phyloP scores from a whole-genome alignment of 1,284 basidiomycete species.

The Sparassis latifolia region DNA sequence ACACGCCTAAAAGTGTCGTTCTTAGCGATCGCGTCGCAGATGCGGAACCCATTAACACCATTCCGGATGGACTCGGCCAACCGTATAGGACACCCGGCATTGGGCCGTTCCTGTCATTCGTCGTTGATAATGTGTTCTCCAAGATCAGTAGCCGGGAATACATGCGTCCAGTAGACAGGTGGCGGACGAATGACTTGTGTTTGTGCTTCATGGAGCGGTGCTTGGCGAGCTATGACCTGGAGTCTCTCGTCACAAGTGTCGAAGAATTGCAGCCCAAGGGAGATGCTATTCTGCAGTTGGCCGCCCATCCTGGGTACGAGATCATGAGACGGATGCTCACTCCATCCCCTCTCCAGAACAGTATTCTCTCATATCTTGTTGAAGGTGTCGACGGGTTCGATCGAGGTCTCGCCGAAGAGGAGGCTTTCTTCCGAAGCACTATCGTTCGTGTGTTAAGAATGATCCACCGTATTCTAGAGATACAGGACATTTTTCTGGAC shows the following conservation, averaged over 20 bases:
- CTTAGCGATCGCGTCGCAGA: conserved; percentile 54
- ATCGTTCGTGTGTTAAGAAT: conserved; percentile 82
- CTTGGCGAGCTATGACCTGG: conserved; percentile 77
- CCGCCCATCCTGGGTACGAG: conserved; percentile 85
- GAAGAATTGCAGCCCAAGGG: conserved; percentile 45
- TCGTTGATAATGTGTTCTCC: conserved; percentile 84
- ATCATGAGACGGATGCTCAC: conserved; percentile 79
- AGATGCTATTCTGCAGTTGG: conserved; percentile 47
- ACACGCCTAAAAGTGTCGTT: conserved; percentile 65
- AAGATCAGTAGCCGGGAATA: conserved; percentile 73
- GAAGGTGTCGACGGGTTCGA: conserved; percentile 77
- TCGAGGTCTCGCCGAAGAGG: conserved; percentile 58
- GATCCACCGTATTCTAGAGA: conserved; percentile 73
- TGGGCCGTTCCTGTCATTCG: conserved; percentile 74
- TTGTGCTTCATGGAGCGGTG: conserved; percentile 83
- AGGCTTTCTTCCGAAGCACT: conserved; percentile 67
- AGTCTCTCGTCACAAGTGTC: conserved; percentile 45
- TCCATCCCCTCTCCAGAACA: conserved; percentile 62
- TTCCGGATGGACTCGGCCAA: conserved; percentile 72
- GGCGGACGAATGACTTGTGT: conserved; percentile 82
- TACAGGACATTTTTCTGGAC: conserved; percentile 88
- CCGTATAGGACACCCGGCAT: conserved; percentile 75
- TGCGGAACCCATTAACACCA: conserved; percentile 59
- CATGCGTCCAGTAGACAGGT: conserved; percentile 68
- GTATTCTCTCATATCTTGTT: conserved; percentile 70